phyloP scores from a whole-genome alignment of 129 eudicot species.

The Flaveria ramosissima region DNA sequence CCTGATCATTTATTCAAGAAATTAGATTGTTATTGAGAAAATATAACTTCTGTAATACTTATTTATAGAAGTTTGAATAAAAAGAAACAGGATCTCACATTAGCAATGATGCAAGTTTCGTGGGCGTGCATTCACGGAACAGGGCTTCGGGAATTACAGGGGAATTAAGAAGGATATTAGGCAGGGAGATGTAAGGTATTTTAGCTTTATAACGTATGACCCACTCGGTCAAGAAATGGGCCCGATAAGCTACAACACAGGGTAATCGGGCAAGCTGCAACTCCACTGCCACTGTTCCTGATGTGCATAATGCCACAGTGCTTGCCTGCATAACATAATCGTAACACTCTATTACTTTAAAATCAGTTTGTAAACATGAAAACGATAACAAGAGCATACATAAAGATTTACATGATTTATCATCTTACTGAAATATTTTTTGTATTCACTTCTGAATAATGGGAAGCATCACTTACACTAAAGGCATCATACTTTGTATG shows the following conservation, averaged over 20 bases:
- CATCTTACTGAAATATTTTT: neutral
- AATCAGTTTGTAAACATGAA: neutral
- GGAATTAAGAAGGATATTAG: constrained; percentile 77
- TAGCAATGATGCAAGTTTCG: constrained; percentile 57
- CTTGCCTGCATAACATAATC: constrained; percentile 64
- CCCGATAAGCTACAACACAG: constrained; percentile 95
- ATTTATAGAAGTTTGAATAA: neutral
- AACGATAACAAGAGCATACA: neutral
- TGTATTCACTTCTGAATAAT: neutral
- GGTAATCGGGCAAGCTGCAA: constrained; percentile 91
- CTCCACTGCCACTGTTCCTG: constrained; percentile 95
- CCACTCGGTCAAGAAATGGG: constrained; percentile 87
- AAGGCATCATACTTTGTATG: constrained; percentile 62
- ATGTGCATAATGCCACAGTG: constrained; percentile 79
- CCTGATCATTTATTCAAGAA: constrained; percentile 35
- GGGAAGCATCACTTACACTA: constrained; percentile 49
- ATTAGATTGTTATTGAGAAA: neutral
- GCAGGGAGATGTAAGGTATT: constrained; percentile 81
- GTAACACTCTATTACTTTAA: neutral
- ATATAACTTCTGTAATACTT: neutral
- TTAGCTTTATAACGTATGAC: constrained; percentile 78
- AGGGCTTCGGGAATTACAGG: constrained; percentile 83
- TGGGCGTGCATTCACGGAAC: constrained; percentile 70
- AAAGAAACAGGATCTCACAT: constrained; percentile 43
- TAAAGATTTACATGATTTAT: neutral